Evolutionary conservation across 2,329 filamentous ascomycete genomes (phyloP), one percentile per base, ranked within the genome.

Genomic region (Aspergillus fumigatus): DNA sequence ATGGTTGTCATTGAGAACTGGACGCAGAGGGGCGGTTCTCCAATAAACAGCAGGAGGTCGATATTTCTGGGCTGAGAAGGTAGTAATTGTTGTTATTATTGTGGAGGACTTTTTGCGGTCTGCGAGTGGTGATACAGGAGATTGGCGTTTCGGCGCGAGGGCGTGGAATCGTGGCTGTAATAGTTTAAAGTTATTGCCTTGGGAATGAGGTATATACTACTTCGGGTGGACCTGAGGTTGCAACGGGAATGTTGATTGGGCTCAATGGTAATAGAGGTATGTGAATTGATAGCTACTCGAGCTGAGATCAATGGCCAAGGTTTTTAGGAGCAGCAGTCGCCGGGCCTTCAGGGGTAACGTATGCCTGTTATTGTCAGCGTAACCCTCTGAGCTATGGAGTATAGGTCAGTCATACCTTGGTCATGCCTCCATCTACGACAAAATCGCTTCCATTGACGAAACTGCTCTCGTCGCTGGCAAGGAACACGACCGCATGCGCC

Each of bases 371-470:
- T 11, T 50, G 64, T 53, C 61, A 60, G 41, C 38, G n/a, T 23
- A 7, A 29, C 21, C 1, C 9, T 4, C 6, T 17, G 26, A 9
- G 9, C 4, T 7, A 3, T 47, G 2, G 1, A 2, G 10, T 14
- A 25, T 21, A 3, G 3, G 8, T 38, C 45, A 4, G 8, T 38
- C 45, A 51, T 68, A 79, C 82, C 82, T 89, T 96, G 68, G 87
- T 93, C 90, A 99, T 90, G 58, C 93, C 93, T 57, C 94, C 94
- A 68, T 99, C 94, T 26, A 97, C 92, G 4, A 96, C 88, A 77
- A 97, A 96, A 72, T 97, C 94, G 57, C 85, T 88, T 10, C 89
- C 92, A 63, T 94, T 96, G 68, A 96, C 89, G 67, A 95, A 96
- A 79, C 88, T 90, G 69, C 88, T 86, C 79, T 96, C 91, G 65